Percentiles rank a stretch among this genome's conserved stretches.
Evolutionary conservation across 352 stramenopile genomes (phyloP).

Genomic region (Globisporangium cylindrosporum): DNA sequence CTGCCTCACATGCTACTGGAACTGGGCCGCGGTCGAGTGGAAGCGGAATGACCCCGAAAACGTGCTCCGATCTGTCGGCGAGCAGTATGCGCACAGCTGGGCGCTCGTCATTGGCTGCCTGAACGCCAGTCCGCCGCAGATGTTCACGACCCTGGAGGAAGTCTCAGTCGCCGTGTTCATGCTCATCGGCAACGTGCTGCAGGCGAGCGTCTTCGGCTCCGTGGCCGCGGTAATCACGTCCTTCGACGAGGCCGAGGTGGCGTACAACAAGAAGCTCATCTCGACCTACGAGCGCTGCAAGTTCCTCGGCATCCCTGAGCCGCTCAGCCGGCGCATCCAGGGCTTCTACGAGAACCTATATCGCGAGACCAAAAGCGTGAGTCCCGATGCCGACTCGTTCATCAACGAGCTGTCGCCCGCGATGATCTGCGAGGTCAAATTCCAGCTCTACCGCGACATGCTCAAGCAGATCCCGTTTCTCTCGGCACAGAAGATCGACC

Average conservation of each 20-base stretch:
- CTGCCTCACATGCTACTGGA: slow-evolving; percentile 60
- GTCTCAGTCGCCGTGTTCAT: slow-evolving; percentile 68
- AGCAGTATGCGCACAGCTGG: slow-evolving; percentile 52
- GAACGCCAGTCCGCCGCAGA: slow-evolving; percentile 56
- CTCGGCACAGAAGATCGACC: slow-evolving; percentile 56
- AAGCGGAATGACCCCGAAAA: slow-evolving; percentile 30
- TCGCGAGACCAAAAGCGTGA: slow-evolving; percentile 65
- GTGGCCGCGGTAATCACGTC: slow-evolving; percentile 64
- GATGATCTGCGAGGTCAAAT: slow-evolving; percentile 75
- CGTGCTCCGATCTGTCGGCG: slow-evolving; percentile 19
- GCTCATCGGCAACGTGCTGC: slow-evolving; percentile 63
- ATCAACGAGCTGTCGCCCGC: slow-evolving; percentile 73
- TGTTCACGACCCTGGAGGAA: slow-evolving; percentile 48
- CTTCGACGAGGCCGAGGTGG: slow-evolving; percentile 61
- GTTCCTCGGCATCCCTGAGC: slow-evolving; percentile 59
- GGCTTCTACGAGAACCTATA: slow-evolving; percentile 73
- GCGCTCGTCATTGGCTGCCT: slow-evolving; percentile 55
- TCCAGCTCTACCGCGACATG: slow-evolving; percentile 76
- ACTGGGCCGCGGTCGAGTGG: slow-evolving; percentile 51
- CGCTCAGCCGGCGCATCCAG: slow-evolving; percentile 47
- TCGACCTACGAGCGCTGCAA: slow-evolving; percentile 58
- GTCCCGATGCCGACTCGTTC: slow-evolving; percentile 59
- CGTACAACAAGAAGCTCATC: slow-evolving; percentile 74
- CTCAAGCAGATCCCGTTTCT: slow-evolving; percentile 79
- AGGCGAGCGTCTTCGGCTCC: slow-evolving; percentile 68